These are phyloP conservation scores for Xylaria venustula DNA, from an alignment of 495 filamentous ascomycete species.

Conservation along the genomic window DNA sequence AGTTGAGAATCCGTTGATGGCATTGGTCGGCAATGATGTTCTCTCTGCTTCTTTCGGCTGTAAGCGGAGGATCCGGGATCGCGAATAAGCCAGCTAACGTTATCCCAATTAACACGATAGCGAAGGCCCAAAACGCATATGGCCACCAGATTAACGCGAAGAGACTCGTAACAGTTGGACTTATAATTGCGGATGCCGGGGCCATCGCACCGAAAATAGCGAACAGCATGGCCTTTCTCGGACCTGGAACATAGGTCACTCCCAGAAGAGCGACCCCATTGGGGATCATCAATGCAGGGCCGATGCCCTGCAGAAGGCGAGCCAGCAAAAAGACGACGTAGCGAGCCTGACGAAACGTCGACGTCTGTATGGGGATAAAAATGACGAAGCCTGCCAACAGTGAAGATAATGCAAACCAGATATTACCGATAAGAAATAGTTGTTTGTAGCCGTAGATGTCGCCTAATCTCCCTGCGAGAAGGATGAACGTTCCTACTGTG, in stretches of 20 bases:
- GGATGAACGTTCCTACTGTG: conserved; percentile 69
- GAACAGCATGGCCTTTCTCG: conserved; percentile 64
- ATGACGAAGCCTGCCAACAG: conserved; percentile 55
- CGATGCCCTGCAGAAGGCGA: conserved; percentile 62
- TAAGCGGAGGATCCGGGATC: conserved; percentile 54
- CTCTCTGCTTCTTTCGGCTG: conserved; percentile 14
- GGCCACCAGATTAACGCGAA: conserved; percentile 63
- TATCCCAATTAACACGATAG: conserved; percentile 43
- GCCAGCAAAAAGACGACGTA: conserved; percentile 58
- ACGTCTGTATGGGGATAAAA: conserved; percentile 33
- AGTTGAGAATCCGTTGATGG: conserved; percentile 12
- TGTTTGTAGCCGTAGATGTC: conserved; percentile 65
- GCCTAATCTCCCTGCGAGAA: conserved; percentile 63
- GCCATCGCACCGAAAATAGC: conserved; percentile 64
- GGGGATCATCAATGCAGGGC: conserved; percentile 60
- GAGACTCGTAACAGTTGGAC: conserved; percentile 50
- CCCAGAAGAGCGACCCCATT: conserved; percentile 64
- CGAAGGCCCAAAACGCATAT: conserved; percentile 61
- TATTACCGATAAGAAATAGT: conserved; percentile 62
- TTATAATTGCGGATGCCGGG: conserved; percentile 55
- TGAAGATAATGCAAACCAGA: conserved; percentile 66
- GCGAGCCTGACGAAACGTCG: conserved; percentile 34
- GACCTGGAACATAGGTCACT: conserved; percentile 52
- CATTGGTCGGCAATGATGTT: not conserved
- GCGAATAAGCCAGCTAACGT: conserved; percentile 43